A percentile compares a stretch with the other conserved stretches of the same genome.
Evolutionary conservation across 1,284 basidiomycete genomes (phyloP).

Genomic region (Ceratobasidium sp.): DNA sequence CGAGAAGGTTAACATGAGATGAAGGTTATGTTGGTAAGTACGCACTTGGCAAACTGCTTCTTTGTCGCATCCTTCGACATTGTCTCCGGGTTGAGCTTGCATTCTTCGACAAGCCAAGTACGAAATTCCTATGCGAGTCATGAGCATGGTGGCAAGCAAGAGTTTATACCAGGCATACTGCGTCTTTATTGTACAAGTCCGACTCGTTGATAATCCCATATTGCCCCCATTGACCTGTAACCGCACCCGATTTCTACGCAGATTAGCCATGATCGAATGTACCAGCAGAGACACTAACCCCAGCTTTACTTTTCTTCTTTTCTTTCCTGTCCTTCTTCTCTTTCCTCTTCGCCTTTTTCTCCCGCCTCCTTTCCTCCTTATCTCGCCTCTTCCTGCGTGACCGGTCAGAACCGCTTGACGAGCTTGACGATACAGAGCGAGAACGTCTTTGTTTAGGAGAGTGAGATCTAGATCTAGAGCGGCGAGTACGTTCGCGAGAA

Average conservation of each 20-base stretch:
- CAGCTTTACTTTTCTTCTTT: slow-evolving; percentile 70
- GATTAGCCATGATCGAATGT: slow-evolving; percentile 18
- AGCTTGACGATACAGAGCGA: neutral
- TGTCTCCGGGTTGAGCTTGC: slow-evolving; percentile 88
- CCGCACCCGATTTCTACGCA: slow-evolving; percentile 64
- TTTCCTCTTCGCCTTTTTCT: slow-evolving; percentile 57
- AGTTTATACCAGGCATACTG: slow-evolving; percentile 51
- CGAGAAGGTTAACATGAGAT: neutral
- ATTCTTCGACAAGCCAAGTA: slow-evolving; percentile 91
- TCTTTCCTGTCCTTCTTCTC: slow-evolving; percentile 74
- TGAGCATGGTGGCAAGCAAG: neutral
- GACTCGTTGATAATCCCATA: slow-evolving; percentile 86
- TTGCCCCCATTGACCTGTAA: slow-evolving; percentile 84
- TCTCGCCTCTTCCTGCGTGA: slow-evolving; percentile 62
- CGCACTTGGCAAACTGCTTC: slow-evolving; percentile 83
- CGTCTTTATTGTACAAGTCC: slow-evolving; percentile 82
- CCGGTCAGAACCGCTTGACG: slow-evolving; percentile 52
- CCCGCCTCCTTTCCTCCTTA: slow-evolving; percentile 63
- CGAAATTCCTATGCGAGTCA: slow-evolving; percentile 76
- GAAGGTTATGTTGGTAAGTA: too few relatives aligned
- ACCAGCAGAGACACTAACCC: slow-evolving; percentile 37
- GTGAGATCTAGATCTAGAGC: slow-evolving; percentile 8
- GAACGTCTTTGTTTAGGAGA: neutral
- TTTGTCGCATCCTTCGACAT: slow-evolving; percentile 85
- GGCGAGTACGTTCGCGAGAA: slow-evolving; percentile 7